A percentile compares a stretch with the other conserved stretches of the same genome.
phyloP scores from a whole-genome alignment of 2,329 filamentous ascomycete species.

The Pseudogymnoascus sp. region DNA sequence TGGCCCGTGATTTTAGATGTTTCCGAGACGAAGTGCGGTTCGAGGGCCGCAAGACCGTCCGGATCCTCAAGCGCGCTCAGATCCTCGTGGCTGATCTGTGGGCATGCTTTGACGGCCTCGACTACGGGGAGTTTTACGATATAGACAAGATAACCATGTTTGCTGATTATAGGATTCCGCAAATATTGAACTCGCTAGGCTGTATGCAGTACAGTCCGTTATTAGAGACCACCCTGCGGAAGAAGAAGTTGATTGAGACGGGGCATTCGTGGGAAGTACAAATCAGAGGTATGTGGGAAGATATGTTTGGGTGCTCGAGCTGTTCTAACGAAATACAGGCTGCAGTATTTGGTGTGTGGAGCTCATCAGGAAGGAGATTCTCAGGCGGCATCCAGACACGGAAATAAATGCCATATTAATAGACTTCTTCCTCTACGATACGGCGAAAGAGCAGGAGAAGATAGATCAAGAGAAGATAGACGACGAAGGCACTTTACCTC shows the following conservation, averaged over 20 bases:
- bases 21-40: conserved; percentile 78
- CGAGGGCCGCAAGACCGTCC: conserved; percentile 63
- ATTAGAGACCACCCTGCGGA: conserved; percentile 62
- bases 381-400: conserved; percentile 61
- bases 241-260: conserved; percentile 56
- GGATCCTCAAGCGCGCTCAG: conserved; percentile 88
- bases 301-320: not conserved
- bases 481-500: conserved; percentile 52
- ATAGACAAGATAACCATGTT: conserved; percentile 98
- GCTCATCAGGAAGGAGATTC: conserved; percentile 74
- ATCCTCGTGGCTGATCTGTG: conserved; percentile 94
- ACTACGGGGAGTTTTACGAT: conserved; percentile 75
- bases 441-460: conserved; percentile 76
- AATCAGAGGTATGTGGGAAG: conserved; percentile 57
- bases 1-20: conserved; percentile 74
- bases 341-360: conserved; percentile 97
- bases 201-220: conserved; percentile 79
- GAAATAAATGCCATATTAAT: conserved; percentile 83
- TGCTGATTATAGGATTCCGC: conserved; percentile 93
- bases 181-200: conserved; percentile 78
- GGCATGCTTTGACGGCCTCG: conserved; percentile 83
- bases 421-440: conserved; percentile 95
- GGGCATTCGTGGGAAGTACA: conserved; percentile 80
- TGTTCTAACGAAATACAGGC: conserved; percentile 38
- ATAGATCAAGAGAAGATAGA: conserved; percentile 40